These are phyloP conservation scores for Fusarium napiforme DNA, from an alignment of 2,329 filamentous ascomycete species.

Conservation along the genomic window DNA sequence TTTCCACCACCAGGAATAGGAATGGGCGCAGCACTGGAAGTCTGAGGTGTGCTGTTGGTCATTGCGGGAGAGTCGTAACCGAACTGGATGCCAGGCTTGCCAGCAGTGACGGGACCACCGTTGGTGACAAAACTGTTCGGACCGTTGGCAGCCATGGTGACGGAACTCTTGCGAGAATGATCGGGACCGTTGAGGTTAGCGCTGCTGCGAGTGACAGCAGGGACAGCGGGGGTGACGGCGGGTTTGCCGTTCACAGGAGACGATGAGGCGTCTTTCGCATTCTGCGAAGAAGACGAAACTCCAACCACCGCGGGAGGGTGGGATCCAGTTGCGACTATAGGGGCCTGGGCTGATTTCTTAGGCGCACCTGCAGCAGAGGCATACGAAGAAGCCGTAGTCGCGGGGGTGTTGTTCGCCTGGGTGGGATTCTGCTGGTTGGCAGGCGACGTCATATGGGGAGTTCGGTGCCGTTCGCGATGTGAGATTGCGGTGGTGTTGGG, in stretches of 20 bases:
- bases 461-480: conserved; percentile 46
- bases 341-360: conserved; percentile 71
- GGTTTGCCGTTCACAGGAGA: conserved; percentile 88
- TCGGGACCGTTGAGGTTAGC: conserved; percentile 77
- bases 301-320: conserved; percentile 65
- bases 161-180: conserved; percentile 86
- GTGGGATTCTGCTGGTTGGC: conserved; percentile 64
- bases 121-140: conserved; percentile 81
- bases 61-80: conserved; percentile 79
- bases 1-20: conserved; percentile 70
- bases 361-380: conserved; percentile 72
- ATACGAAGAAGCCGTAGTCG: conserved; percentile 71
- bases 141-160: conserved; percentile 89
- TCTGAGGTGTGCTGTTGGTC: conserved; percentile 74
- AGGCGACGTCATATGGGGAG: conserved; percentile 69
- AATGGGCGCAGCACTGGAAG: conserved; percentile 65
- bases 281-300: conserved; percentile 62
- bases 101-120: conserved; percentile 70
- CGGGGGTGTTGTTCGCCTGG: conserved; percentile 68
- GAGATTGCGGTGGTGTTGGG: conserved; percentile 38
- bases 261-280: conserved; percentile 72
- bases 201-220: conserved; percentile 72
- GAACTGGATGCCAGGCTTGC: conserved; percentile 79
- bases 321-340: conserved; percentile 69
- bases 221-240: conserved; percentile 75